A percentile compares a stretch with the other conserved stretches of the same genome.
Conservation (phyloP, 768 basidiomycete species). For the Amanita pallidorosea region DNA sequence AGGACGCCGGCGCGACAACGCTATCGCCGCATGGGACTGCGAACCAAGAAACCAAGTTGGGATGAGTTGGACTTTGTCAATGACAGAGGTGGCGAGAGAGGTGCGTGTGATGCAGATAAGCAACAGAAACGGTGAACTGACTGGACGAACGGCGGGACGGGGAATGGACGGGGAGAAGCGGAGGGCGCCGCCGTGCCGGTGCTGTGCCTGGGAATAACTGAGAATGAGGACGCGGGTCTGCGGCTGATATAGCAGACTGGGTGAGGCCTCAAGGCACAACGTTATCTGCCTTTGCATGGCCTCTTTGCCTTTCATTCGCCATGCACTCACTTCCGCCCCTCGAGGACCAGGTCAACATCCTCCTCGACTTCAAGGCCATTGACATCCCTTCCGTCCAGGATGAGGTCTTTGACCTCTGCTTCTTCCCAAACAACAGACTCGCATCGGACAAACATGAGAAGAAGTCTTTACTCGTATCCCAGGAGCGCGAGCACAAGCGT, state of each 20-base stretch:
- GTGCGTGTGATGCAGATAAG: constrained; percentile 32
- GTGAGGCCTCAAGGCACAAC: constrained; percentile 6
- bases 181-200: constrained; percentile 15
- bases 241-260: constrained; percentile 21
- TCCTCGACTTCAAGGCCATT: constrained; percentile 54
- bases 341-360: constrained; percentile 53
- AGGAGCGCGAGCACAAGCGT: constrained; percentile 25
- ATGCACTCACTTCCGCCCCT: constrained; percentile 34
- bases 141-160: constrained; percentile 21
- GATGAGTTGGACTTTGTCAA: constrained; percentile 50
- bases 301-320: constrained; percentile 21
- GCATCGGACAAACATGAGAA: constrained; percentile 30
- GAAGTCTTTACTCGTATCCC: constrained; percentile 26
- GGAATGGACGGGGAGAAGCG: constrained; percentile 14
- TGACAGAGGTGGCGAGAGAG: constrained; percentile 36
- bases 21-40: constrained; percentile 17
- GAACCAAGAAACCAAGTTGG: constrained; percentile 45
- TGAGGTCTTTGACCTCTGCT: constrained; percentile 39
- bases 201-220: constrained; percentile 29
- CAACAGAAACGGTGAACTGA: constrained; percentile 9
- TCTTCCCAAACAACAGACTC: constrained; percentile 30
- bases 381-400: constrained; percentile 47
- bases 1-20: constrained; percentile 18
- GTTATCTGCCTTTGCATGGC: background rate
- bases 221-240: constrained; percentile 35